Conservation (phyloP, 495 filamentous ascomycete genomes). For the Penicillium goetzii region DNA sequence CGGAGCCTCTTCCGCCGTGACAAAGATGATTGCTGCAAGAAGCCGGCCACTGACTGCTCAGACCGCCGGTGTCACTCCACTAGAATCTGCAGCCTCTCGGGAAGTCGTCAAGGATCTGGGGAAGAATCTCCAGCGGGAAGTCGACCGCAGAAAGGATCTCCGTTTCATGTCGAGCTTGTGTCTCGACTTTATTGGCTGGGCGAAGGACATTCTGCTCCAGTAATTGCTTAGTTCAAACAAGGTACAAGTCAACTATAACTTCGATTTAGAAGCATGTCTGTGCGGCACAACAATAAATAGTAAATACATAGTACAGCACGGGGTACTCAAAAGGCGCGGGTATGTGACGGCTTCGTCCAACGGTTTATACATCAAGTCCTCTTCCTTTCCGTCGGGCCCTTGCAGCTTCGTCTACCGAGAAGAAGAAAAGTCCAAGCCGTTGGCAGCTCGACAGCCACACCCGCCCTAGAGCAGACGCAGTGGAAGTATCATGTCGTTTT, state of each 20-base stretch:
- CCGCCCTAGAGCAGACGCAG: slow-evolving; percentile 22
- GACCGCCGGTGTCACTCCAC: slow-evolving; percentile 35
- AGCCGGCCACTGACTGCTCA: slow-evolving; percentile 31
- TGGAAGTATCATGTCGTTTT: slow-evolving; percentile 26
- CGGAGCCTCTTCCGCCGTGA: slow-evolving; percentile 7
- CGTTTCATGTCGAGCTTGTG: not conserved
- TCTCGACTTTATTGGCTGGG: slow-evolving; percentile 4
- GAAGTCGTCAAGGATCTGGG: slow-evolving; percentile 14
- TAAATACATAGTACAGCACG: not conserved
- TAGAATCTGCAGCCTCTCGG: slow-evolving; percentile 23
- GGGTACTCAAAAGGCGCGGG: slow-evolving; percentile 16
- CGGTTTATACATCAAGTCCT: slow-evolving; percentile 38
- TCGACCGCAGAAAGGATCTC: not conserved
- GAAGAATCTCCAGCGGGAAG: slow-evolving; percentile 21
- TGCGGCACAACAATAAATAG: not conserved
- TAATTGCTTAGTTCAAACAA: not conserved
- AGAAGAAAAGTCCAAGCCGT: slow-evolving; percentile 25
- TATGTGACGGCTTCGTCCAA: slow-evolving; percentile 32
- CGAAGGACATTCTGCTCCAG: not conserved
- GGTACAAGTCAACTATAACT: not conserved
- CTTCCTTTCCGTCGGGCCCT: slow-evolving; percentile 40
- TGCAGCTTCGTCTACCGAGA: slow-evolving; percentile 33
- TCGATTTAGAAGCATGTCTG: not conserved
- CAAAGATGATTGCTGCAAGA: slow-evolving; percentile 31
- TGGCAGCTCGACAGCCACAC: slow-evolving; percentile 27